Evolutionary conservation across 2,329 filamentous ascomycete species (phyloP), one percentile per base, ranked within the genome.

Genomic region (Chrysosporium keratinophilum): DNA sequence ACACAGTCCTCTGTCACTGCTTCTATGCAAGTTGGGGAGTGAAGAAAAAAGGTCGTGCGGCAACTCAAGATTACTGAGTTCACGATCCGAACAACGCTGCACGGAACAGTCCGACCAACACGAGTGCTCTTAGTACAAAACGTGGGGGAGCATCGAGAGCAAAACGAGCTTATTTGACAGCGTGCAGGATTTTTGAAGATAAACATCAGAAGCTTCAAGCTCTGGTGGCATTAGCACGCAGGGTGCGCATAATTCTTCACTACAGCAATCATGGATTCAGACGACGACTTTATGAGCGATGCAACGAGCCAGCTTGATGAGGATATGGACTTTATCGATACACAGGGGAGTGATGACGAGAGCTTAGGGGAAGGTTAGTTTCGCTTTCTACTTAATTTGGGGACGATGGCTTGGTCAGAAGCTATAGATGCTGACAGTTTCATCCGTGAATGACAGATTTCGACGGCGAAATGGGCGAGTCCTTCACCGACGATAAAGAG

Each of bases 251-350:
- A n/a, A n/a, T n/a, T n/a, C n/a, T n/a, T n/a, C n/a, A 66, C 67
- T 50, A 74, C 74, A 19, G 60, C 73, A 35, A 80, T 76, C 59
- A 96, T 96, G 90, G 89, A 95, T 74, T 96, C 90, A 7, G 91
- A 97, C 63, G 89, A 96, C 65, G 91, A 96, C 57, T 90, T 90
- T 70, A 85, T 93, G 79, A 94, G 87, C 63, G 82, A 83, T 65
- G 77, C 84, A 62, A 91, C 87, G 41, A 95, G 86, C 65, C 84
- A 84, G 15, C 39, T 51, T 41, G 83, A 52, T 10, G 51, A 54
- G 84, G 50, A 52, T 33, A 52, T 52, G 56, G 80, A 80, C 56
- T 80, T 88, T 56, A 78, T 85, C 58, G 86, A 67, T 43, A 70
- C 65, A 20, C 71, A 89, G 63, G 83, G 86, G 57, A 89, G 86